phyloP scores from a whole-genome alignment of 148 eudicot genomes.

The Drosera capensis region DNA sequence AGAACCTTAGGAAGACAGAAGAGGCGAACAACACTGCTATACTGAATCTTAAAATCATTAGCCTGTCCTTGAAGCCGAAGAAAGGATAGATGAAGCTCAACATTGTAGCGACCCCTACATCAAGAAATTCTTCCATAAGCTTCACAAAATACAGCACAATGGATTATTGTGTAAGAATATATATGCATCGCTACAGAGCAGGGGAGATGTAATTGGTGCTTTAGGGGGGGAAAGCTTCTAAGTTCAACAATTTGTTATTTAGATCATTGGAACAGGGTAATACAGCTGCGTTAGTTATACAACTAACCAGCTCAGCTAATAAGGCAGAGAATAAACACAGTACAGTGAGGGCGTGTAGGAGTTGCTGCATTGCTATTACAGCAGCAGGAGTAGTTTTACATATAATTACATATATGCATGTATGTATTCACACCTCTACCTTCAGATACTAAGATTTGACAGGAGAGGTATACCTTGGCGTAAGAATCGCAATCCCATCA shows the following conservation, averaged over 20 bases:
- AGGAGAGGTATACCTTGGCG: constrained; percentile 50
- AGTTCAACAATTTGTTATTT: too few species aligned
- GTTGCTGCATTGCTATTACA: too few species aligned
- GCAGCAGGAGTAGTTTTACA: too few species aligned
- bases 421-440: background rate
- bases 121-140: constrained; percentile 6
- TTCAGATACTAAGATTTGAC: too few species aligned
- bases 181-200: background rate
- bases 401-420: background rate
- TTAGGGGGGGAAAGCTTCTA: too few species aligned
- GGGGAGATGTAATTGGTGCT: background rate
- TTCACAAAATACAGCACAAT: too few species aligned
- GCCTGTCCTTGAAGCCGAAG: constrained; percentile 95
- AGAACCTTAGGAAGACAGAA: constrained; percentile 86
- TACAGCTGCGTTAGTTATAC: too few species aligned
- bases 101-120: constrained; percentile 81
- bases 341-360: too few species aligned
- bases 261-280: too few species aligned
- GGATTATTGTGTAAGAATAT: too few species aligned
- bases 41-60: constrained; percentile 93
- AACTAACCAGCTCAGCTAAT: too few species aligned
- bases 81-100: constrained; percentile 89
- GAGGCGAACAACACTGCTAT: constrained; percentile 85
- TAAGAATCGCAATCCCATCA: constrained; percentile 85
- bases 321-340: too few species aligned